Evolutionary conservation across 2,329 filamentous ascomycete genomes (phyloP), one percentile per base, ranked within the genome.

Genomic region (Fusarium armeniacum): DNA sequence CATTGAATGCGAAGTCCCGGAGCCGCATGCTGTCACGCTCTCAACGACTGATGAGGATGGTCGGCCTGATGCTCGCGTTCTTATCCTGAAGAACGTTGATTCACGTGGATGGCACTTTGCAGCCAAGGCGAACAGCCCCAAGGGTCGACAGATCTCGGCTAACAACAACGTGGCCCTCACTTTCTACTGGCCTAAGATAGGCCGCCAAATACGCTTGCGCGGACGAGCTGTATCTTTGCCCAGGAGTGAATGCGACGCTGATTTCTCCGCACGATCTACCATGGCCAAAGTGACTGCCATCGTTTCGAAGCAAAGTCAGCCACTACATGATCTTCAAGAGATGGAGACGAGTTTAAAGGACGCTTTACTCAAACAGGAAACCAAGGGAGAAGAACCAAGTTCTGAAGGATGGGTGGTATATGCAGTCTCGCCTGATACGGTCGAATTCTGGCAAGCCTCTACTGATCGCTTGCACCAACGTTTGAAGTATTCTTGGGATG

Each of bases 371-470:
- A 9, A 2, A 15, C 58, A 38, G n/a, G 11, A 63, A 9, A 18
- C 12, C 24, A 15, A 43, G 3, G 15, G 16, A 2, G 1, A 30
- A 2, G 20, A 58, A 8, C 22, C n/a, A 3, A 10, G 12, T 16
- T 28, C 50, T 2, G 32, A 38, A 8, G 36, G 50, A 3, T 63
- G 61, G 61, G 30, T 49, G 6, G 58, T 63, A 6, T 63, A 63
- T 20, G 61, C 61, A 5, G 61, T 63, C 4, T 28, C 10, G 1
- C 61, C 61, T 1, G n/a, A 47, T 3, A 24, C 20, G 0, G 43
- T 63, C 6, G 61, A 63, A 18, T 63, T 63, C 22, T 63, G 61
- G 61, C 61, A 63, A 24, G 61, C 58, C 33, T 63, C 61, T 3
- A 40, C 22, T 22, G 50, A 63, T n/a, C 61, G 61, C 1, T 11